Conservation (phyloP, 1,139 yeast species). For the Suhomyces panamericanus region DNA sequence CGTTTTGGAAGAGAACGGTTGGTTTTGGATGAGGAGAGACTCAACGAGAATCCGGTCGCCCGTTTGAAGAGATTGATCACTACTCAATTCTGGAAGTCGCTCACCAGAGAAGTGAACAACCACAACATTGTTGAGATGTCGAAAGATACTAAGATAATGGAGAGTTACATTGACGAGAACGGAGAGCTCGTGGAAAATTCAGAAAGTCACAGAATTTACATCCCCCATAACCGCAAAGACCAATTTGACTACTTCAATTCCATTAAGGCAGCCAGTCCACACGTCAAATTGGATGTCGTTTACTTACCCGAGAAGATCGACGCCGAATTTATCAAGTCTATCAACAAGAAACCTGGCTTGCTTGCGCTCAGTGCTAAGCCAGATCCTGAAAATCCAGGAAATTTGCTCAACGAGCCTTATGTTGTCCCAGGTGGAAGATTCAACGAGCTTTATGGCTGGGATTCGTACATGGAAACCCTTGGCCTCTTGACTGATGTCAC, state of each 20-base stretch:
- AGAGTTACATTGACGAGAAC: constrained; percentile 47
- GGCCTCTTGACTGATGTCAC: constrained; percentile 75
- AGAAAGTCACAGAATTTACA: constrained; percentile 69
- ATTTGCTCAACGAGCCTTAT: constrained; percentile 73
- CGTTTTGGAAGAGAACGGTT: constrained; percentile 75
- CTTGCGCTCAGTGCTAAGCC: constrained; percentile 73
- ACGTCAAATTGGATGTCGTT: constrained; percentile 70
- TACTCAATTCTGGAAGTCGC: constrained; percentile 76
- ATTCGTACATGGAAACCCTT: constrained; percentile 87
- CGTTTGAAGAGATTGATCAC: constrained; percentile 74
- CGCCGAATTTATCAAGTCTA: constrained; percentile 72
- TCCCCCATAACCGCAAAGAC: constrained; percentile 68
- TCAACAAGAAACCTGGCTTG: constrained; percentile 83
- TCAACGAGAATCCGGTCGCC: constrained; percentile 85
- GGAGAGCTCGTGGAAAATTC: constrained; percentile 32
- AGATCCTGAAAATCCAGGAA: constrained; percentile 49
- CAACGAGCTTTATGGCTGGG: constrained; percentile 98
- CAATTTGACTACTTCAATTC: constrained; percentile 69
- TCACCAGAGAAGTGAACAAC: constrained; percentile 72
- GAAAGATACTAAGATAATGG: constrained; percentile 70
- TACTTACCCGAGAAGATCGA: constrained; percentile 61
- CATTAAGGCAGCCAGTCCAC: constrained; percentile 57
- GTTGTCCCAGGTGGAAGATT: constrained; percentile 98
- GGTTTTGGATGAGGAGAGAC: constrained; percentile 77
- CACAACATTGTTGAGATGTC: constrained; percentile 71